Conservation (phyloP, 176 grass and related monocot genomes). For the Oryza brachyantha region DNA sequence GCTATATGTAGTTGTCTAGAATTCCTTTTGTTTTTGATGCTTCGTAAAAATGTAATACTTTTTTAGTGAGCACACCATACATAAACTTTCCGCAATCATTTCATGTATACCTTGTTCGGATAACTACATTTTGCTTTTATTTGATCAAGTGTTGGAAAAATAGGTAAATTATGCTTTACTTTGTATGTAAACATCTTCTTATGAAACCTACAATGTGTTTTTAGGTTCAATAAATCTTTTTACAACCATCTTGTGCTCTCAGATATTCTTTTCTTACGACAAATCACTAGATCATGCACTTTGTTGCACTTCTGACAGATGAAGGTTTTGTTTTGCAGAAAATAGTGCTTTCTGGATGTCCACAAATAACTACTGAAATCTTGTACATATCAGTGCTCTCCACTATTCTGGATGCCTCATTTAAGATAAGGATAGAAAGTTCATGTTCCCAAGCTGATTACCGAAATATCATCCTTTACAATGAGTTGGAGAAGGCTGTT, state of each 20-base stretch:
- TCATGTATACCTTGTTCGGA: constrained; percentile 15
- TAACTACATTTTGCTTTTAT: not conserved
- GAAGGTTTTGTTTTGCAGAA: constrained; percentile 48
- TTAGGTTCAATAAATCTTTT: not conserved
- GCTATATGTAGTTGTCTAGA: not conserved
- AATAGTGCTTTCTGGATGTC: constrained; percentile 59
- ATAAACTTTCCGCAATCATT: not conserved
- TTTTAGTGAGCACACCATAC: not conserved
- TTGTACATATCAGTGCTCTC: constrained; percentile 49
- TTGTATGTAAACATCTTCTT: not conserved
- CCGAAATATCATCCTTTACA: constrained; percentile 18
- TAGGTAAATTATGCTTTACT: not conserved
- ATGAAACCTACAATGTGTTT: not conserved
- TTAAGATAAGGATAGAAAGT: constrained; percentile 44
- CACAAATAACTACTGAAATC: constrained; percentile 50
- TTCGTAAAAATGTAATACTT: not conserved
- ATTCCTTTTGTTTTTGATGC: constrained; percentile 1
- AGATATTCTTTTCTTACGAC: not conserved
- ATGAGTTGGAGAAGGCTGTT: constrained; percentile 20
- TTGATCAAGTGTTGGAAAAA: not conserved
- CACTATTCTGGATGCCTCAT: constrained; percentile 38
- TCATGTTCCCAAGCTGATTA: constrained; percentile 17
- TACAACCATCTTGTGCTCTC: not conserved
- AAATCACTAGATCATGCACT: constrained; percentile 2
- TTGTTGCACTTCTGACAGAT: not conserved